Evolutionary conservation across 306 rosid species (phyloP).

Genomic region (Cicer pinnatifidum): DNA sequence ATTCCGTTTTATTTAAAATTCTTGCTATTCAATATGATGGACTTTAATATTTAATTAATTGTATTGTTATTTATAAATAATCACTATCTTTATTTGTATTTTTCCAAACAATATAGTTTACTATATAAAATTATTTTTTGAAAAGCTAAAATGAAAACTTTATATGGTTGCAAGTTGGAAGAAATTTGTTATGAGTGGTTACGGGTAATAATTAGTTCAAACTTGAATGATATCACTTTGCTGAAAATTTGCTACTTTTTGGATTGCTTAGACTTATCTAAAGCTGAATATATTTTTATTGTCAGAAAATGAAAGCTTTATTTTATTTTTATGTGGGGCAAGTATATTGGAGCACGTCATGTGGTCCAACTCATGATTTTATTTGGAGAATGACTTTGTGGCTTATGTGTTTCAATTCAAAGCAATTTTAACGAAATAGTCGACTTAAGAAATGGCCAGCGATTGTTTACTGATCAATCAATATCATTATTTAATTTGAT

Average conservation of each 20-base stretch:
- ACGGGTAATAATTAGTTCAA: slow-evolving; percentile 18
- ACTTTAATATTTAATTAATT: no score
- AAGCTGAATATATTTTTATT: slow-evolving; percentile 10
- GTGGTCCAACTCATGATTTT: neutral
- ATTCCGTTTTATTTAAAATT: no score
- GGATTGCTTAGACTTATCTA: slow-evolving; percentile 20
- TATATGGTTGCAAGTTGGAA: neutral
- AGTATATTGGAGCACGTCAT: neutral
- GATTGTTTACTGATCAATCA: neutral
- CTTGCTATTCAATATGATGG: no score
- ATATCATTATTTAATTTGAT: neutral
- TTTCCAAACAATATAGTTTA: neutral
- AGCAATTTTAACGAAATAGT: neutral
- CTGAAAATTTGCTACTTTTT: slow-evolving; percentile 30
- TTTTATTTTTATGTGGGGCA: slow-evolving; percentile 11
- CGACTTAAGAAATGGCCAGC: neutral
- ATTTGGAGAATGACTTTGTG: neutral
- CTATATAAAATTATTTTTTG: neutral
- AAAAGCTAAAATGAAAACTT: neutral
- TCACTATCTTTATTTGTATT: neutral
- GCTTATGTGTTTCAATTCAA: neutral
- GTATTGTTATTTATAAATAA: neutral
- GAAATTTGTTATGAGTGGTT: neutral
- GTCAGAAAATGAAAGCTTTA: neutral
- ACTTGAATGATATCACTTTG: slow-evolving; percentile 25